These are phyloP conservation scores for Puya raimondii DNA, from an alignment of 176 grass and related monocot genomes.

Conservation along the genomic window DNA sequence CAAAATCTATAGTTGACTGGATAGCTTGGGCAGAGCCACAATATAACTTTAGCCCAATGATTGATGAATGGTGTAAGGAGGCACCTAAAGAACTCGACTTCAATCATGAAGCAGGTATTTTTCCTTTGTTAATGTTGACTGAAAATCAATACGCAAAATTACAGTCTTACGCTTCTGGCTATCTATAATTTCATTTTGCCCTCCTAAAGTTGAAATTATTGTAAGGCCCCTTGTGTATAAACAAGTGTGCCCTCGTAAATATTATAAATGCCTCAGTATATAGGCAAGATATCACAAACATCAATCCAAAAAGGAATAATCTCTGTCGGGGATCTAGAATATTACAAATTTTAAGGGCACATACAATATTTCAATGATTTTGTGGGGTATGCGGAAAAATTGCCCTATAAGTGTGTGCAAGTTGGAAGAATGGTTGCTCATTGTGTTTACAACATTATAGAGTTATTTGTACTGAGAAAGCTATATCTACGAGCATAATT, in stretches of 20 bases:
- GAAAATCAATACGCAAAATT: background rate
- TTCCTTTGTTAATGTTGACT: background rate
- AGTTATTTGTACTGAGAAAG: background rate
- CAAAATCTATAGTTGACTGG: conserved; percentile 92
- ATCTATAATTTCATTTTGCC: no score
- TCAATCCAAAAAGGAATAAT: no score
- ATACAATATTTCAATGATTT: background rate
- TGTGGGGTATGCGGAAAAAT: no score
- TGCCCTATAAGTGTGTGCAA: background rate
- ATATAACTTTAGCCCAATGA: conserved; percentile 84
- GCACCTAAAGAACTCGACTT: conserved; percentile 98
- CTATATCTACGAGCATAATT: conserved; percentile 3
- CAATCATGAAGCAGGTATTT: conserved; percentile 88
- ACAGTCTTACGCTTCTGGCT: no score
- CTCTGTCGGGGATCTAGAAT: no score
- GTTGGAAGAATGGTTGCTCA: background rate
- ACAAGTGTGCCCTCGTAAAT: no score
- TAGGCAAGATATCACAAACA: no score
- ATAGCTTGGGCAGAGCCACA: conserved; percentile 96
- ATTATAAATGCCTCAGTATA: no score
- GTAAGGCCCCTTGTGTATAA: no score
- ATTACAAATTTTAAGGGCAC: no score
- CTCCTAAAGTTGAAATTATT: no score
- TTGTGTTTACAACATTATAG: background rate
- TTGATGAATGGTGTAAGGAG: conserved; percentile 98